Conservation (phyloP, 306 rosid genomes). For the Vicia sativa region DNA sequence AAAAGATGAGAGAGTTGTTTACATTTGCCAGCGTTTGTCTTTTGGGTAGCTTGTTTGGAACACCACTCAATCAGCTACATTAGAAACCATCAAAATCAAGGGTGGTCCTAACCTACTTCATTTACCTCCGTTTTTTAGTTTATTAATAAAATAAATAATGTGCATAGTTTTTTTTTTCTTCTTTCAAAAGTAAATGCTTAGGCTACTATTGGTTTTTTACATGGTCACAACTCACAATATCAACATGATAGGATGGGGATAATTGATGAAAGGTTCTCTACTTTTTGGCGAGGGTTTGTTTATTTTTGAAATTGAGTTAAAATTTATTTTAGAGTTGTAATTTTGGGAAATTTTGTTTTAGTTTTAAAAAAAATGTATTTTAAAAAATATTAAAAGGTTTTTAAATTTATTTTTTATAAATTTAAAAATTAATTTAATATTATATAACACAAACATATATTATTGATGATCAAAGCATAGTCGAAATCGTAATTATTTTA, state of each 20-base stretch:
- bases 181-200: neutral
- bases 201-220: neutral
- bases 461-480: too few species aligned
- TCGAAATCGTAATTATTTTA: too few species aligned
- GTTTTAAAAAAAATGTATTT: too few species aligned
- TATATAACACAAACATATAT: too few species aligned
- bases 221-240: too few species aligned
- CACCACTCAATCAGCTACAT: conserved; percentile 24
- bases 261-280: neutral
- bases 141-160: neutral
- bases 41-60: conserved; percentile 27
- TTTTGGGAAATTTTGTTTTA: too few species aligned
- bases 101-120: conserved; percentile 26
- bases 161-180: neutral
- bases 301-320: too few species aligned
- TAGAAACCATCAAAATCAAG: conserved; percentile 23
- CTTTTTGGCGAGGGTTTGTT: too few species aligned
- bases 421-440: too few species aligned
- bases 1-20: conserved; percentile 31
- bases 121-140: neutral
- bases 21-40: conserved; percentile 38
- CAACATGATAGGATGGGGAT: neutral
- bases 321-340: too few species aligned
- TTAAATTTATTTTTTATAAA: too few species aligned
- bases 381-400: too few species aligned